Base-by-base conservation (phyloP, 805 yeast genomes). In the Metschnikowia sp. region DNA sequence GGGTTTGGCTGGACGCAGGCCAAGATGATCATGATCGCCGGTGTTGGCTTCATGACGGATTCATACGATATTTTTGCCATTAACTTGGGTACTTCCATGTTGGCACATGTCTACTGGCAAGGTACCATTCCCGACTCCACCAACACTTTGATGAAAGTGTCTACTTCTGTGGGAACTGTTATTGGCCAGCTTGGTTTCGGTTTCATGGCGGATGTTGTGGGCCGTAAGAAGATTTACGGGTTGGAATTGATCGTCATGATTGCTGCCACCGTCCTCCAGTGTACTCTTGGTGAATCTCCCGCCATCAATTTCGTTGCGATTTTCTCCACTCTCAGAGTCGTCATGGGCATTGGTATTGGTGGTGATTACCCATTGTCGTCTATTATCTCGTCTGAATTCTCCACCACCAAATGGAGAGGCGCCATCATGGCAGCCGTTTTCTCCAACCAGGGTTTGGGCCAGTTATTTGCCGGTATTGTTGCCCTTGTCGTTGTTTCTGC, bases 391-490 rank as follows among this genome's bases (percentile, higher is more conserved):
- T 84, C 96, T 49, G 97, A 89, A 75, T 89, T 89, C 62, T 79
- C 96, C 28, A 88, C 96, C 50, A 89, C 96, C 56, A 88, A 86
- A 70, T 89, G 96, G 96, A 87, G 97, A 83, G 97, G 97, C 79
- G 96, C 96, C 55, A 88, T 88, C 60, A 89, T 89, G 96, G 90
- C 88, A 64, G 96, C 96, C 29, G 96, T 89, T 48, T 91, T 91
- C 69, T 92, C 97, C 48, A 90, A 90, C 76, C 97, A 91, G 75
- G 97, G 97, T 70, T 82, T 94, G 83, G 97, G 97, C 69, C 97
- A 91, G 75, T 79, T 90, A 51, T 63, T 83, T 15, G 96, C 89
- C 51, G 96, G 92, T 81, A 75, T 89, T 55, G 87, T 89, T 59
- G 88, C 96, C 48, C 71, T 89, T 52, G 63, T 87, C 49, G 77